phyloP scores from a whole-genome alignment of 192 early-diverging fungal genomes.

The Chytriomyces confervae region DNA sequence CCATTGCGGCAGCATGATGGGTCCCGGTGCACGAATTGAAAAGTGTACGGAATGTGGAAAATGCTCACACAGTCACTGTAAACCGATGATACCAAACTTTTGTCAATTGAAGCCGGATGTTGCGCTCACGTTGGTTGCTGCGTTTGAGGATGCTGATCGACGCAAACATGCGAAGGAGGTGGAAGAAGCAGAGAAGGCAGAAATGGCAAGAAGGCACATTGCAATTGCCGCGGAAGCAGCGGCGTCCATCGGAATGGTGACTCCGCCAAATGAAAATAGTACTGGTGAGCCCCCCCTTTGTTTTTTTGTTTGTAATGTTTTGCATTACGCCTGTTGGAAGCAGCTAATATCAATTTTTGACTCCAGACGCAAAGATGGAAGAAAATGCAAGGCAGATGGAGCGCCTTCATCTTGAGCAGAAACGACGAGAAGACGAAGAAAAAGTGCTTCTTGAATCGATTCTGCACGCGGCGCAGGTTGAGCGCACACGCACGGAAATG shows the following conservation, averaged over 20 bases:
- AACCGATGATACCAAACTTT: slow-evolving; percentile 51
- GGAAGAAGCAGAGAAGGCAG: slow-evolving; percentile 51
- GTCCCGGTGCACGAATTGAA: slow-evolving; percentile 48
- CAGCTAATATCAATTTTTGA: too few species aligned
- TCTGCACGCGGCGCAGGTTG: neutral
- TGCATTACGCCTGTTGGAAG: neutral
- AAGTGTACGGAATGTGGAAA: slow-evolving; percentile 51
- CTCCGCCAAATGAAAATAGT: too few species aligned
- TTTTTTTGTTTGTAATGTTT: neutral
- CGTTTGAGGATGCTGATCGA: slow-evolving; percentile 51
- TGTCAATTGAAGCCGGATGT: slow-evolving; percentile 52
- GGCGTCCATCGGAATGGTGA: too few species aligned
- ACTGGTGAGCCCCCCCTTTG: neutral
- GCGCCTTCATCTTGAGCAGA: slow-evolving; percentile 1
- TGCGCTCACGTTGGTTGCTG: slow-evolving; percentile 49
- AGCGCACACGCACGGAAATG: neutral
- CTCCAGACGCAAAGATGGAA: neutral
- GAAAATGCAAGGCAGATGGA: slow-evolving; percentile 4
- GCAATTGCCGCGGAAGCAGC: neutral
- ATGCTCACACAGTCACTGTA: slow-evolving; percentile 48
- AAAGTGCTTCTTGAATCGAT: neutral
- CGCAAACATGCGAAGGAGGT: slow-evolving; percentile 48
- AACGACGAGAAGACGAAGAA: neutral
- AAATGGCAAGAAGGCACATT: neutral
- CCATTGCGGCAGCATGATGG: slow-evolving; percentile 85